Evolutionary conservation across 345 rosid species (phyloP), one percentile per base, ranked within the genome.

Genomic region (Raphanus raphanistrum): DNA sequence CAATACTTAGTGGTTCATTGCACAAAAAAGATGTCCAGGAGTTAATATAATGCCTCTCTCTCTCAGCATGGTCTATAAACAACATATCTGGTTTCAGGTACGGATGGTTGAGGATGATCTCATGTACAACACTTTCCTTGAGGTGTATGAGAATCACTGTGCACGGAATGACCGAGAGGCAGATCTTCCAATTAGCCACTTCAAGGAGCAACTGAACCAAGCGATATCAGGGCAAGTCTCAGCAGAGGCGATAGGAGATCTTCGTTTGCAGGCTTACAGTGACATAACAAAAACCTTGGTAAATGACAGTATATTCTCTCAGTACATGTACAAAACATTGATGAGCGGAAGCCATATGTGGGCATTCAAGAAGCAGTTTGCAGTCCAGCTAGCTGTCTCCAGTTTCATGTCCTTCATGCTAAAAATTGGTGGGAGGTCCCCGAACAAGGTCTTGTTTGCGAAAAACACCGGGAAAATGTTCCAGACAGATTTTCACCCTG

Each of bases 31-130:
- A 52, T 52, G 58, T 52, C 16, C 58, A 16, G 58, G 58, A 52
- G 6, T 52, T 50, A 50, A 5, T 0, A 50, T 28, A 28, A 28
- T 52, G 26, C 16, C 54, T 45, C 6, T 45, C 5, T 45, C 15
- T 45, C 15, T 45, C 54, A 45, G 54, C 54, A 45, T n/a, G 54
- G 54, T 45, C 54, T 12, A 12, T 52, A 6, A 52, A 52, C 58
- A 16, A 52, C 26, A 6, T 52, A 52, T 52, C 16, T 52, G 58
- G 43, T 63, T 66, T 71, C 86, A 94, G 98, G 98, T 92, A 33
- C 95, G 98, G 72, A 89, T 94, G 98, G 98, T 90, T 41, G 98
- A 94, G 84, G 98, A 94, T 79, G 96, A 94, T 83, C 72, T 92
- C 67, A 92, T 90, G 97, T 94, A 88, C 85, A 92, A 85, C 82